Percentiles rank a stretch among this genome's conserved stretches.
Evolutionary conservation across 192 early-diverging fungal genomes (phyloP).

Genomic region (Coemansia sp.): DNA sequence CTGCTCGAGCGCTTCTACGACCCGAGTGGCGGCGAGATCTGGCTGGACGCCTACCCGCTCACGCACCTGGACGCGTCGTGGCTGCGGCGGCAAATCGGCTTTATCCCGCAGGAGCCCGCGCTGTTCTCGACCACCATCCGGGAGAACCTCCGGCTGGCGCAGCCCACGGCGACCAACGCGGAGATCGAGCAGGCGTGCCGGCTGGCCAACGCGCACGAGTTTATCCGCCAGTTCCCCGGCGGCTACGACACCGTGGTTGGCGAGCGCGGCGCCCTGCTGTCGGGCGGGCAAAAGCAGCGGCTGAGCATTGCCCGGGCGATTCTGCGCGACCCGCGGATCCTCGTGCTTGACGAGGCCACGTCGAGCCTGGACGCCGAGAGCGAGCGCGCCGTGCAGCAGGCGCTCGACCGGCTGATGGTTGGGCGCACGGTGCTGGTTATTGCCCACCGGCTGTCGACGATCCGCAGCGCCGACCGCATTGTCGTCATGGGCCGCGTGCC

Average conservation of each 20-base stretch:
- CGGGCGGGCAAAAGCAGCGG: slow-evolving; percentile 62
- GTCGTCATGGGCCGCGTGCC: slow-evolving; percentile 61
- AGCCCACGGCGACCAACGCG: slow-evolving; percentile 57
- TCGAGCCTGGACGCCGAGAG: slow-evolving; percentile 69
- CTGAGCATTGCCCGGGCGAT: slow-evolving; percentile 61
- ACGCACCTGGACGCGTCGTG: slow-evolving; percentile 57
- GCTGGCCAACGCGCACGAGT: slow-evolving; percentile 72
- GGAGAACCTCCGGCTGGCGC: slow-evolving; percentile 71
- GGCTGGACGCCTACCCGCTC: slow-evolving; percentile 61
- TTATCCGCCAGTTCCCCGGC: slow-evolving; percentile 52
- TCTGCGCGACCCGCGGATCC: slow-evolving; percentile 60
- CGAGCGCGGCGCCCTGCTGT: slow-evolving; percentile 54
- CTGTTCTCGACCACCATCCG: slow-evolving; percentile 73
- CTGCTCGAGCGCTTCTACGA: slow-evolving; percentile 78
- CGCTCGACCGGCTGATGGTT: slow-evolving; percentile 64
- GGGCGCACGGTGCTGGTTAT: slow-evolving; percentile 81
- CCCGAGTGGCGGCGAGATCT: slow-evolving; percentile 58
- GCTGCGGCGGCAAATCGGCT: slow-evolving; percentile 66
- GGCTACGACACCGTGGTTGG: slow-evolving; percentile 55
- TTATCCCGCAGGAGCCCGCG: slow-evolving; percentile 74
- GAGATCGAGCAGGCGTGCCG: slow-evolving; percentile 65
- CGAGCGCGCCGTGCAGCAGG: slow-evolving; percentile 68
- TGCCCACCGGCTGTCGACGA: slow-evolving; percentile 79
- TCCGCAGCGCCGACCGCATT: slow-evolving; percentile 71
- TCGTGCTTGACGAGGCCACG: slow-evolving; percentile 80